Percentiles rank a stretch among this genome's conserved stretches.
phyloP scores from a whole-genome alignment of 441 rosid species.

The Sinapis alba region DNA sequence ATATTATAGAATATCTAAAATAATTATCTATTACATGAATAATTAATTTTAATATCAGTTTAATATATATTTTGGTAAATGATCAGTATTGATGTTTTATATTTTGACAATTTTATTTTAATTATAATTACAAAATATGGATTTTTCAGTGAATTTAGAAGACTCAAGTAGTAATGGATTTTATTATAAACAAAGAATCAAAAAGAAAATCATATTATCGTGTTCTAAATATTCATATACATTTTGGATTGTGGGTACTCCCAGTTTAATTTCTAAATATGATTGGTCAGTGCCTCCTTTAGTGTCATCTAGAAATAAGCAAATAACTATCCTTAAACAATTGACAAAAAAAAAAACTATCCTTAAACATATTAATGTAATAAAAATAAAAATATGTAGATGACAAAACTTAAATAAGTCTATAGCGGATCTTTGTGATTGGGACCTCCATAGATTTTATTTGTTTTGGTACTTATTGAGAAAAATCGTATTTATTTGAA shows the following conservation, averaged over 20 bases:
- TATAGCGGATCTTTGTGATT: slow-evolving; percentile 34
- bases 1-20: too few relatives aligned
- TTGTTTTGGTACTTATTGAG: slow-evolving; percentile 12
- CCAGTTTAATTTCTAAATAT: slow-evolving; percentile 16
- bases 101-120: too few relatives aligned
- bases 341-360: neutral
- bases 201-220: neutral
- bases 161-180: neutral
- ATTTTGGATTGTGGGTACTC: neutral
- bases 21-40: too few relatives aligned
- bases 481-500: slow-evolving; percentile 12
- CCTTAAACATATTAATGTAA: neutral
- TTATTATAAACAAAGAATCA: neutral
- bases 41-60: too few relatives aligned
- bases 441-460: slow-evolving; percentile 37
- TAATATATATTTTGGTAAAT: too few relatives aligned
- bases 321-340: neutral
- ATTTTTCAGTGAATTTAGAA: neutral
- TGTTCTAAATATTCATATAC: neutral
- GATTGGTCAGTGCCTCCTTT: slow-evolving; percentile 15
- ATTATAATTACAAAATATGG: too few relatives aligned
- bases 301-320: slow-evolving; percentile 9
- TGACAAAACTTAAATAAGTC: too few relatives aligned
- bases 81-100: too few relatives aligned
- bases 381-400: neutral